Evolutionary conservation across 192 early-diverging fungal genomes (phyloP).

Genomic region (Gigaspora rosea): DNA sequence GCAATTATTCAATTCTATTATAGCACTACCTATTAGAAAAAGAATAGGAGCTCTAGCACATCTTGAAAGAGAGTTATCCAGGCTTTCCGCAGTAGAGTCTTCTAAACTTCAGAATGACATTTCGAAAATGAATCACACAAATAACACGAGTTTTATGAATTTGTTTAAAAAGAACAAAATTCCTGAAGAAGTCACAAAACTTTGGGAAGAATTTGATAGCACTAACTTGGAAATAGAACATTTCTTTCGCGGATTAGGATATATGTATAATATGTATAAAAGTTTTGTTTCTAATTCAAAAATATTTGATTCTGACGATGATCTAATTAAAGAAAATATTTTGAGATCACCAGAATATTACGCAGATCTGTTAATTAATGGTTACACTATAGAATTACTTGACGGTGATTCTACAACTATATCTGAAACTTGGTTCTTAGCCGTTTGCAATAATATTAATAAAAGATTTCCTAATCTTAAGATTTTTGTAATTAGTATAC

Average conservation of each 20-base stretch:
- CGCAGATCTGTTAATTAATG: too few species aligned
- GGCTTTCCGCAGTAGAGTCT: not conserved
- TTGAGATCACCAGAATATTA: too few species aligned
- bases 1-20: not conserved
- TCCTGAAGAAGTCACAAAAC: not conserved
- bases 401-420: too few species aligned
- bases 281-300: too few species aligned
- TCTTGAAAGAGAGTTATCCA: conserved; percentile 25
- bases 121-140: not conserved
- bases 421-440: conserved; percentile 9
- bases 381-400: too few species aligned
- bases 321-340: too few species aligned
- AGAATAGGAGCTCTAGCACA: conserved; percentile 17
- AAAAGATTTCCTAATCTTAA: too few species aligned
- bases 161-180: not conserved
- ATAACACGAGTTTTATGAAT: not conserved
- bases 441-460: too few species aligned
- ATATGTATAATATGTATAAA: too few species aligned
- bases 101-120: not conserved
- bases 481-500: too few species aligned
- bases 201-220: conserved; percentile 14
- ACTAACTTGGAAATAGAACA: not conserved
- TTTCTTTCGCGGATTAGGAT: too few species aligned
- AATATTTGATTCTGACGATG: too few species aligned
- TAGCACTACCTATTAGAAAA: conserved; percentile 1